A percentile compares a stretch with the other conserved stretches of the same genome.
Evolutionary conservation across 2,329 filamentous ascomycete genomes (phyloP).

Genomic region (Penicillium glabrum): DNA sequence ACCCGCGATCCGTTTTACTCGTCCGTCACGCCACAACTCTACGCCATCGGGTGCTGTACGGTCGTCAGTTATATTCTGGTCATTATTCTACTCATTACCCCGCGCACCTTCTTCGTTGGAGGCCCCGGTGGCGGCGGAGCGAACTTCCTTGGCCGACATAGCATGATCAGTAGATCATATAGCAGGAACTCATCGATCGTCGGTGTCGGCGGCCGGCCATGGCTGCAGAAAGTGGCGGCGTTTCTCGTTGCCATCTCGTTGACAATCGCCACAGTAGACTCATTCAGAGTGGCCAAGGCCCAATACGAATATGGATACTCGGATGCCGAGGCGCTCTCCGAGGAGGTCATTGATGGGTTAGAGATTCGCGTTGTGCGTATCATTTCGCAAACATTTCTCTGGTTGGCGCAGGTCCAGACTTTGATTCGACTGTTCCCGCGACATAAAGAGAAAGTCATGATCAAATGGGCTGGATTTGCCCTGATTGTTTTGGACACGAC

Average conservation of each 20-base stretch:
- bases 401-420: conserved; percentile 96
- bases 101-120: conserved; percentile 87
- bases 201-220: conserved; percentile 86
- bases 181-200: conserved; percentile 66
- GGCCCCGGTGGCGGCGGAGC: conserved; percentile 60
- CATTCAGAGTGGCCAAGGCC: conserved; percentile 76
- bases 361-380: conserved; percentile 88
- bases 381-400: conserved; percentile 93
- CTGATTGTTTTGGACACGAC: conserved; percentile 87
- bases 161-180: conserved; percentile 80
- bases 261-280: conserved; percentile 90
- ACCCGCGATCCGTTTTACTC: conserved; percentile 88
- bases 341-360: conserved; percentile 76
- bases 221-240: conserved; percentile 77
- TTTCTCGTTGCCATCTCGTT: conserved; percentile 73
- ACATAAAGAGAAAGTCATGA: conserved; percentile 95
- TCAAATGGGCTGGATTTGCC: conserved; percentile 97
- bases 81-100: conserved; percentile 90
- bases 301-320: conserved; percentile 80
- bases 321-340: conserved; percentile 73
- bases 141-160: conserved; percentile 75
- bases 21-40: conserved; percentile 88
- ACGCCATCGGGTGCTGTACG: conserved; percentile 87
- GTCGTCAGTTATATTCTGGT: conserved; percentile 89
- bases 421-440: conserved; percentile 93